A percentile compares a stretch with the other conserved stretches of the same genome.
Conservation (phyloP, 1,284 basidiomycete genomes). For the Cutaneotrichosporon spelunceum region DNA sequence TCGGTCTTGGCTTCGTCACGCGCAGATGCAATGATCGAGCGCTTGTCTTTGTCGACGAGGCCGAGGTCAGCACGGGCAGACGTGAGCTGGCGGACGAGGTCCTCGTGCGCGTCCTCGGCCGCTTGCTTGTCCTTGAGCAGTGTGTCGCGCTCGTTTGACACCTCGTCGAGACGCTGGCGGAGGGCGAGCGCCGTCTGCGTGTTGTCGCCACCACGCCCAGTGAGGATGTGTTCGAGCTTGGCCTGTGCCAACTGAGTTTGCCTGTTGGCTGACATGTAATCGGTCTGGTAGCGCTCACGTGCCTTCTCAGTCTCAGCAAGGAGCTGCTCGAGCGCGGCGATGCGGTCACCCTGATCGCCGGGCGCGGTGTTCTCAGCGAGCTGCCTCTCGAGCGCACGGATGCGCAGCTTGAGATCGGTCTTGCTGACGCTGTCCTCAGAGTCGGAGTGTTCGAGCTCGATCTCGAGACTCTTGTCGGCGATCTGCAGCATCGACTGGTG, state of each 20-base stretch:
- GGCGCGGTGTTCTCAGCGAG: slow-evolving; percentile 64
- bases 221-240: slow-evolving; percentile 81
- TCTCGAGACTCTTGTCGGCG: slow-evolving; percentile 42
- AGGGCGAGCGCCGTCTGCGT: slow-evolving; percentile 82
- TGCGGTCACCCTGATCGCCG: slow-evolving; percentile 54
- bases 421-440: slow-evolving; percentile 68
- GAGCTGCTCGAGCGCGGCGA: slow-evolving; percentile 81
- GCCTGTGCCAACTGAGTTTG: slow-evolving; percentile 76
- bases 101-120: slow-evolving; percentile 60
- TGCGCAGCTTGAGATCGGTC: slow-evolving; percentile 68
- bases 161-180: slow-evolving; percentile 80
- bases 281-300: slow-evolving; percentile 82
- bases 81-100: slow-evolving; percentile 66
- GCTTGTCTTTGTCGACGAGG: slow-evolving; percentile 54
- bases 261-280: slow-evolving; percentile 80
- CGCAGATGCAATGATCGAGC: slow-evolving; percentile 43
- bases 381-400: slow-evolving; percentile 77
- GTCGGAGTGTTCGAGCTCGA: slow-evolving; percentile 53
- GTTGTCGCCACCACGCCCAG: slow-evolving; percentile 74
- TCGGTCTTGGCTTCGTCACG: slow-evolving; percentile 86
- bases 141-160: slow-evolving; percentile 73
- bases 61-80: slow-evolving; percentile 74
- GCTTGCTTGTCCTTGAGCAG: slow-evolving; percentile 59
- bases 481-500: slow-evolving; percentile 17
- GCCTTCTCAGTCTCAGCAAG: slow-evolving; percentile 85